These are phyloP conservation scores for Psilocybe sp. DNA, from an alignment of 768 basidiomycete genomes.

Conservation along the genomic window DNA sequence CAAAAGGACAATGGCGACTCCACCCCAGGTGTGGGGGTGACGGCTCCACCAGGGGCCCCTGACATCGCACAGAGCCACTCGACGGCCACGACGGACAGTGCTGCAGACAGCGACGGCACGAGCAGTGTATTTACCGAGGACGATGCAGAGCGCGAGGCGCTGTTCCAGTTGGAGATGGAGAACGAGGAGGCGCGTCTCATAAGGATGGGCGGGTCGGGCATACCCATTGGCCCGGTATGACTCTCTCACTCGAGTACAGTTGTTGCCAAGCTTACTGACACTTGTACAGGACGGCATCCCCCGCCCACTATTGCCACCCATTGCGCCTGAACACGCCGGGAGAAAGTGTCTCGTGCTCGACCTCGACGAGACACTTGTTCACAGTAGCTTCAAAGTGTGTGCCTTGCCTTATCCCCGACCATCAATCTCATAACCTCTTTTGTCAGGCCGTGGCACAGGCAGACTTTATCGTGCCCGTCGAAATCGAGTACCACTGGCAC, in stretches of 20 bases:
- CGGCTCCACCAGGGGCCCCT: no score
- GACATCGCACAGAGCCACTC: no score
- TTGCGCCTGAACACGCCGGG: constrained; percentile 76
- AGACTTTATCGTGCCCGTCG: constrained; percentile 98
- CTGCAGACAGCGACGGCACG: constrained; percentile 60
- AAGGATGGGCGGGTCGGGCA: constrained; percentile 89
- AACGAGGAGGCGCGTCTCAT: constrained; percentile 92
- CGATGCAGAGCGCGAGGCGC: constrained; percentile 53
- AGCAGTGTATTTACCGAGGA: constrained; percentile 48
- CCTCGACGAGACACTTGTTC: constrained; percentile 94
- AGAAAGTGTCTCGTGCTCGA: constrained; percentile 96
- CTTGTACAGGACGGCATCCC: constrained; percentile 74
- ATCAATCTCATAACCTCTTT: constrained; percentile 9
- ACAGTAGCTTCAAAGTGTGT: constrained; percentile 95
- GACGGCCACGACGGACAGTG: constrained; percentile 13
- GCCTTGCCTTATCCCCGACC: neutral
- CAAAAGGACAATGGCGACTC: no score
- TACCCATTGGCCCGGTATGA: constrained; percentile 89
- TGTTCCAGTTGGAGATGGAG: constrained; percentile 66
- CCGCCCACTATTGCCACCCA: constrained; percentile 82
- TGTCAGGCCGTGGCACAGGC: constrained; percentile 86
- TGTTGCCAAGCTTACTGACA: neutral
- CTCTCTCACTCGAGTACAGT: neutral
- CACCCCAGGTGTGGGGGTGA: no score
- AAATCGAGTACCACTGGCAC: constrained; percentile 98